A percentile compares a stretch with the other conserved stretches of the same genome.
phyloP scores from a whole-genome alignment of 768 basidiomycete genomes.

The Rhizopogon vinicolor region DNA sequence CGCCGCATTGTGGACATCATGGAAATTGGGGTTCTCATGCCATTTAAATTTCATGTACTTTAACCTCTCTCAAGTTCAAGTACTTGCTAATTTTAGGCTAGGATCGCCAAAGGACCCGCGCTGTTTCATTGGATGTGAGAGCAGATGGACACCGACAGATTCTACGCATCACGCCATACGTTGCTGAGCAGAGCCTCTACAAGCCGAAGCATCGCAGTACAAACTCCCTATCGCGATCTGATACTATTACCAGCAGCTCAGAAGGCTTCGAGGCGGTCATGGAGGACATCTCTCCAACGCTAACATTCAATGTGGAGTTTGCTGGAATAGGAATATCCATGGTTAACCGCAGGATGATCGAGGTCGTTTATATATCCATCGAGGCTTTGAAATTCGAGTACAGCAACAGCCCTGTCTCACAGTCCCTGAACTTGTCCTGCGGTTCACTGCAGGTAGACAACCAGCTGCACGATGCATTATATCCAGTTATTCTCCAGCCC shows the following conservation, averaged over 20 bases:
- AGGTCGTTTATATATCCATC: conserved; percentile 85
- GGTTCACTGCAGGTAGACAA: conserved; percentile 95
- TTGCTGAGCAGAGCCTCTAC: conserved; percentile 81
- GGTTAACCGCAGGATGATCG: conserved; percentile 80
- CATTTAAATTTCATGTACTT: conserved; percentile 80
- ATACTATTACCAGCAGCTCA: conserved; percentile 61
- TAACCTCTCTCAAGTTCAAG: neutral
- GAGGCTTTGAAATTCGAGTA: conserved; percentile 83
- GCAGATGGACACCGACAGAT: conserved; percentile 86
- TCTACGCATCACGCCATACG: conserved; percentile 83
- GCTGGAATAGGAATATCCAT: conserved; percentile 92
- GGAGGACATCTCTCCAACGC: conserved; percentile 62
- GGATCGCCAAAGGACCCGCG: conserved; percentile 53
- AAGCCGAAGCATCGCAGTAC: conserved; percentile 60
- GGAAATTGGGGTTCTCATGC: conserved; percentile 91
- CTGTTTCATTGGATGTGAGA: conserved; percentile 86
- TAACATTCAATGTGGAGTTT: conserved; percentile 70
- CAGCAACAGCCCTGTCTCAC: conserved; percentile 69
- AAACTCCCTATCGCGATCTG: conserved; percentile 49
- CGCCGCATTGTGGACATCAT: conserved; percentile 79
- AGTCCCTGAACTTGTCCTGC: conserved; percentile 75
- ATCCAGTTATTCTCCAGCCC: conserved; percentile 92
- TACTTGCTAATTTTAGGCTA: conserved; percentile 18
- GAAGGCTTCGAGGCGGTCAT: conserved; percentile 85
- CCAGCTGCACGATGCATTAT: conserved; percentile 93